Conservation (phyloP, 179 eudicot species). For the Nepenthes alata region DNA sequence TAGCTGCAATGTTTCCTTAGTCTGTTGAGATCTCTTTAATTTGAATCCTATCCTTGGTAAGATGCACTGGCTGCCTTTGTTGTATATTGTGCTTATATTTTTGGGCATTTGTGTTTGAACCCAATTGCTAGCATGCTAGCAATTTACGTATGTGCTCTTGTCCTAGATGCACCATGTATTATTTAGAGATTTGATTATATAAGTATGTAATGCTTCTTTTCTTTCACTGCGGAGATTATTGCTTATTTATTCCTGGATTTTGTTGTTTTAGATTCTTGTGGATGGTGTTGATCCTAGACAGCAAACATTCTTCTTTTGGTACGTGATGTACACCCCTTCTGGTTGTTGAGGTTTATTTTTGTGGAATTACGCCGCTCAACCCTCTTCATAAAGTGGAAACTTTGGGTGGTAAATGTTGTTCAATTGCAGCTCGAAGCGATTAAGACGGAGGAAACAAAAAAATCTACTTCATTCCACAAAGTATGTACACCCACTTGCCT, state of each 20-base stretch:
- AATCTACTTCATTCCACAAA: constrained; percentile 24
- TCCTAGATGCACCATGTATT: no score
- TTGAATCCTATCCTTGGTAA: no score
- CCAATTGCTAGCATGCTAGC: no score
- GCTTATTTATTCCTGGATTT: background rate
- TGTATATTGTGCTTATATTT: no score
- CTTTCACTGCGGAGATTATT: background rate
- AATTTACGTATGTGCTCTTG: no score
- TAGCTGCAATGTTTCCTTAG: no score
- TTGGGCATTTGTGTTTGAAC: no score
- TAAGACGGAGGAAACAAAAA: constrained; percentile 44
- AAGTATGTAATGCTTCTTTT: no score
- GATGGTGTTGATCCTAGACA: constrained; percentile 69
- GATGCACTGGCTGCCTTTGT: no score
- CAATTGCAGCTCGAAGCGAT: constrained; percentile 45
- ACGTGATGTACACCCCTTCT: constrained; percentile 11
- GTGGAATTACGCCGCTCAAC: background rate
- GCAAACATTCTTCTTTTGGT: constrained; percentile 66
- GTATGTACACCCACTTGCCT: constrained; percentile 45
- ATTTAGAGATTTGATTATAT: no score
- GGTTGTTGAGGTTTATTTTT: background rate
- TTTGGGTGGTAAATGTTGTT: constrained; percentile 1
- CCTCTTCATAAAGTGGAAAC: background rate
- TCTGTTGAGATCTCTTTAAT: no score
- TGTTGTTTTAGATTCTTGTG: constrained; percentile 40